These are phyloP conservation scores for Crassisporium funariophilum DNA, from an alignment of 768 basidiomycete species.

Conservation along the genomic window DNA sequence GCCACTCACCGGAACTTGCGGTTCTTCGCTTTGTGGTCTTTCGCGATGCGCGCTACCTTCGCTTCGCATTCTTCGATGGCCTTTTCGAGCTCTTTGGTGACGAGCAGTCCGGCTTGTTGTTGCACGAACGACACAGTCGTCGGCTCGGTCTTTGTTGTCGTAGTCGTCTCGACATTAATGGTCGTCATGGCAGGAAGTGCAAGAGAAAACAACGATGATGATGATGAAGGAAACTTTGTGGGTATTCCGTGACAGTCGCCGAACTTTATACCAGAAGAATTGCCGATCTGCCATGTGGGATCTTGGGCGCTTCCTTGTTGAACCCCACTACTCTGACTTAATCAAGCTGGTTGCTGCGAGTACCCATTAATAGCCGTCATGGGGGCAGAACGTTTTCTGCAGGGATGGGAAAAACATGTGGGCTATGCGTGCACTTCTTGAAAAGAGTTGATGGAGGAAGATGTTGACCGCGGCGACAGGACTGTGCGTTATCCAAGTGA, in stretches of 20 bases:
- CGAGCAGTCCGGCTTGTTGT: constrained; percentile 43
- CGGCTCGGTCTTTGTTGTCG: constrained; percentile 9
- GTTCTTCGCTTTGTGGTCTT: constrained; percentile 47
- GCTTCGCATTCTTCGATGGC: constrained; percentile 48
- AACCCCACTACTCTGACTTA: neutral
- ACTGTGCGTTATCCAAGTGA: too few species aligned
- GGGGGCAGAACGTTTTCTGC: neutral
- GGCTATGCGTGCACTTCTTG: too few species aligned
- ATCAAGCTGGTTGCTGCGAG: neutral
- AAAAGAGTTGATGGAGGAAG: too few species aligned
- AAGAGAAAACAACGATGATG: neutral
- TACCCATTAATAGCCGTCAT: too few species aligned
- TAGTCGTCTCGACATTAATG: constrained; percentile 10
- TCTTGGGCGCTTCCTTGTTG: neutral
- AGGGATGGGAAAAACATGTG: neutral
- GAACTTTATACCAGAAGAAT: neutral
- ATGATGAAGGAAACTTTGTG: neutral
- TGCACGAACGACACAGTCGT: constrained; percentile 30
- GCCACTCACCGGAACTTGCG: constrained; percentile 57
- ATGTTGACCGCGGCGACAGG: too few species aligned
- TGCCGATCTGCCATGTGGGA: too few species aligned
- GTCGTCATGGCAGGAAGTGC: constrained; percentile 1
- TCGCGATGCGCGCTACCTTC: constrained; percentile 48
- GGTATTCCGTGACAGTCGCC: neutral
- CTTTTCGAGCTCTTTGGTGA: constrained; percentile 51